A percentile compares a stretch with the other conserved stretches of the same genome.
These are phyloP conservation scores for Candida sojae DNA, from an alignment of 1,139 yeast genomes.

Conservation along the genomic window DNA sequence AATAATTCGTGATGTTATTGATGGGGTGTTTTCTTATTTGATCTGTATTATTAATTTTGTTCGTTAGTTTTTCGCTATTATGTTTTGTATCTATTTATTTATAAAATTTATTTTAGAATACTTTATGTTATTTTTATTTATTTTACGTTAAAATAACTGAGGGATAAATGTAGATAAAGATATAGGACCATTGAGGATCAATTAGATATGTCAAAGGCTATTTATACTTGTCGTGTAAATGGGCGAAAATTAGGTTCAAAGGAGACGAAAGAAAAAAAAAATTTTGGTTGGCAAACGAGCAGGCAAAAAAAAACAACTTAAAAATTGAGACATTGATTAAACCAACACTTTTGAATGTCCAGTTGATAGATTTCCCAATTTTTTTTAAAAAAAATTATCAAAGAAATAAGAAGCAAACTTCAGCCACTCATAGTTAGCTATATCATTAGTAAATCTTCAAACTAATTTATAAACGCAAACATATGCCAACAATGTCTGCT, in stretches of 20 bases:
- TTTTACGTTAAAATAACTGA: no score
- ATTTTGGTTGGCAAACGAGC: neutral
- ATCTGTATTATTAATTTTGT: neutral
- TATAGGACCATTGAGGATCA: no score
- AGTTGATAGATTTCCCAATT: no score
- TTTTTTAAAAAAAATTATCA: no score
- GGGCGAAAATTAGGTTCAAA: neutral
- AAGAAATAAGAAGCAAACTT: no score
- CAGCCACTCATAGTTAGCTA: no score
- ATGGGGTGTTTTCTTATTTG: neutral
- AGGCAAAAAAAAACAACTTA: neutral
- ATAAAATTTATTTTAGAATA: neutral
- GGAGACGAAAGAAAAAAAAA: neutral
- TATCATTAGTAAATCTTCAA: no score
- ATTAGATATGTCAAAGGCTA: no score
- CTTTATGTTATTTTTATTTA: neutral
- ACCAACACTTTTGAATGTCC: neutral
- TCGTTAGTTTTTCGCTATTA: neutral
- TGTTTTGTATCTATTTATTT: neutral
- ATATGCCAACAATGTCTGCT: slow-evolving; percentile 8
- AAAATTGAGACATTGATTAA: neutral
- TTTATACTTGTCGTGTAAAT: neutral
- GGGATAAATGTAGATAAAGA: no score
- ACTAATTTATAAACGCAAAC: no score
- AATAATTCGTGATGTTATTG: slow-evolving; percentile 12